phyloP scores from a whole-genome alignment of 352 stramenopile species.

The Phytopythium boreale region DNA sequence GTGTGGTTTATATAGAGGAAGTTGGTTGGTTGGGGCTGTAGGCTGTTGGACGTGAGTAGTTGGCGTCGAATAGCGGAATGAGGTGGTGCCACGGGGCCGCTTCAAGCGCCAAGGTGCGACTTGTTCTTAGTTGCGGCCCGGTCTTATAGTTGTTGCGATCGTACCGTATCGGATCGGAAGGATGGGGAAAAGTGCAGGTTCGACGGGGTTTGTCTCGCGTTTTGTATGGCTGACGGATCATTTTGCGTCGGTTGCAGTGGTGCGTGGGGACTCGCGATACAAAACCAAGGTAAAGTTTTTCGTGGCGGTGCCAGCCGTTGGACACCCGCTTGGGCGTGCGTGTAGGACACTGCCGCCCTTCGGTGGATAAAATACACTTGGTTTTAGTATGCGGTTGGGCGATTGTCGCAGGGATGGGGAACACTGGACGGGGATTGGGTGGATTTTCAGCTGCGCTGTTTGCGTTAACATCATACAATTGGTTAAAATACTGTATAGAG shows the following conservation, averaged over 20 bases:
- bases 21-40: not conserved
- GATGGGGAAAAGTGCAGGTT: not conserved
- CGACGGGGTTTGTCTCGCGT: not conserved
- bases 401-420: no score
- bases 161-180: no score
- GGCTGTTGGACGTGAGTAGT: not conserved
- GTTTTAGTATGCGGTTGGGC: not conserved
- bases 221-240: not conserved
- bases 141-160: no score
- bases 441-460: no score
- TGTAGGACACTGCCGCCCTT: no score
- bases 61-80: not conserved
- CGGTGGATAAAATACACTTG: not conserved
- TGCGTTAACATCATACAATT: not conserved
- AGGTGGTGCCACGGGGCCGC: not conserved
- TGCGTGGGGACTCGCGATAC: not conserved
- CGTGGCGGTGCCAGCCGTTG: not conserved
- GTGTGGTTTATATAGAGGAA: not conserved
- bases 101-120: not conserved
- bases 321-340: not conserved
- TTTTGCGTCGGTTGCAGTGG: not conserved
- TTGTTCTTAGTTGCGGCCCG: not conserved
- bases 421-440: no score
- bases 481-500: not conserved
- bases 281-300: not conserved